phyloP scores from a whole-genome alignment of 805 yeast species.

The Debaryomyces prosopidis region DNA sequence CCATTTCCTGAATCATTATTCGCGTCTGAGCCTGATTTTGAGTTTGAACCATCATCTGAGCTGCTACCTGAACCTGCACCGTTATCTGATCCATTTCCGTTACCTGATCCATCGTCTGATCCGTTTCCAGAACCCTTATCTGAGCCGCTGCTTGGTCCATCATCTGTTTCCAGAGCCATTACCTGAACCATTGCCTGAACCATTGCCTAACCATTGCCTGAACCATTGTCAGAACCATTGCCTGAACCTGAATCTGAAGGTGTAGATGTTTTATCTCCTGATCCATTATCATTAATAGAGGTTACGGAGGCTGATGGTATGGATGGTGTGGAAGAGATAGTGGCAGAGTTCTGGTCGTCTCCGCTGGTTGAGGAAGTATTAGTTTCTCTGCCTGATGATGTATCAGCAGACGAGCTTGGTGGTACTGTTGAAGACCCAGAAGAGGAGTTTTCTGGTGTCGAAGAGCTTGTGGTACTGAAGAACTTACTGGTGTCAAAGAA shows the following conservation, averaged over 20 bases:
- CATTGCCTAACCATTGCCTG: conserved; percentile 11
- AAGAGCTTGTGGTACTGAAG: conserved; percentile 1
- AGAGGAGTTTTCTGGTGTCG: conserved; percentile 6
- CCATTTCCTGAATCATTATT: conserved; percentile 25
- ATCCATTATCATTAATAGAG: conserved; percentile 13
- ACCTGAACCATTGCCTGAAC: conserved; percentile 18
- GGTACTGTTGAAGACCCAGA: background rate
- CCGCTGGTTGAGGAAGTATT: no score
- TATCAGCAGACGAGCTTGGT: conserved; percentile 14
- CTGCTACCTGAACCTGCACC: conserved; percentile 15
- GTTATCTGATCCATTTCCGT: conserved; percentile 6
- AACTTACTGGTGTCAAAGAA: conserved; percentile 1
- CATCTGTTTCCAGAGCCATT: conserved; percentile 1
- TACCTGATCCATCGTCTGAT: conserved; percentile 20
- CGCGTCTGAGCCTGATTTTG: conserved; percentile 33
- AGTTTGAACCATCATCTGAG: conserved; percentile 27
- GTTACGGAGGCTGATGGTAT: conserved; percentile 11
- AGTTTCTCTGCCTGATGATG: conserved; percentile 7
- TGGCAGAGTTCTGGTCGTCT: background rate
- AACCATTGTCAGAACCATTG: conserved; percentile 8
- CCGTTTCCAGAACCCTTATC: conserved; percentile 11
- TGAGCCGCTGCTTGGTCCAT: no score
- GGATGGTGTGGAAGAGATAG: background rate
- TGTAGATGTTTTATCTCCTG: conserved; percentile 11
- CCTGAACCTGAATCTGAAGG: conserved; percentile 23